These are phyloP conservation scores for Amaranthus palmeri DNA, from an alignment of 148 eudicot genomes.

Conservation along the genomic window DNA sequence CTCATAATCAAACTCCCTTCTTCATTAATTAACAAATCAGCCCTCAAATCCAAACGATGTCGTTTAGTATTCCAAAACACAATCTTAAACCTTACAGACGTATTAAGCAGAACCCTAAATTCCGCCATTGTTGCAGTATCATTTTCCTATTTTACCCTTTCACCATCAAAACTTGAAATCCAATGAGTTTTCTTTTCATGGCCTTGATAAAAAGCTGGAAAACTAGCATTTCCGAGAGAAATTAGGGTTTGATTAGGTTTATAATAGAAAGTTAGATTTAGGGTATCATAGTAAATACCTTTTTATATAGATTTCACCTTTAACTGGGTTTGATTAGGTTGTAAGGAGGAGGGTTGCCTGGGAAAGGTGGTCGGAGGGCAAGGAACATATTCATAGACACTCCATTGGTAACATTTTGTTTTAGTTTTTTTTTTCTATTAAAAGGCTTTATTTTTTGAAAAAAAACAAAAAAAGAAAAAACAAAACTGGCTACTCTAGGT, in stretches of 20 bases:
- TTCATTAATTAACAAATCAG: not conserved
- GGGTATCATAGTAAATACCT: not conserved
- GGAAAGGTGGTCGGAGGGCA: no score
- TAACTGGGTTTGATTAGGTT: no score
- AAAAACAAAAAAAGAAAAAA: no score
- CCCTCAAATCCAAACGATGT: not conserved
- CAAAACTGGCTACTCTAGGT: no score
- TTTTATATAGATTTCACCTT: no score
- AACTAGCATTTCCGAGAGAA: conserved; percentile 23
- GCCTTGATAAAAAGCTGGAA: conserved; percentile 49
- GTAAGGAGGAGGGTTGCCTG: no score
- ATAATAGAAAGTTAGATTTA: conserved; percentile 39
- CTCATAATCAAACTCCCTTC: not conserved
- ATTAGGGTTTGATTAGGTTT: not conserved
- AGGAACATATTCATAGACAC: no score
- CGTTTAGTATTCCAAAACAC: conserved; percentile 5
- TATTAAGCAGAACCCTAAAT: not conserved
- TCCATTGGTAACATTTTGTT: no score
- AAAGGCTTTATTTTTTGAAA: no score
- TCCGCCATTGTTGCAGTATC: not conserved
- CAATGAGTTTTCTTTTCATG: conserved; percentile 35
- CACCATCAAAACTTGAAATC: conserved; percentile 11
- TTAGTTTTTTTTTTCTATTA: no score
- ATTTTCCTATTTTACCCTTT: conserved; percentile 26
- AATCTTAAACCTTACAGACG: not conserved